phyloP scores from a whole-genome alignment of 2,329 filamentous ascomycete species.

The Knufia petricola region DNA sequence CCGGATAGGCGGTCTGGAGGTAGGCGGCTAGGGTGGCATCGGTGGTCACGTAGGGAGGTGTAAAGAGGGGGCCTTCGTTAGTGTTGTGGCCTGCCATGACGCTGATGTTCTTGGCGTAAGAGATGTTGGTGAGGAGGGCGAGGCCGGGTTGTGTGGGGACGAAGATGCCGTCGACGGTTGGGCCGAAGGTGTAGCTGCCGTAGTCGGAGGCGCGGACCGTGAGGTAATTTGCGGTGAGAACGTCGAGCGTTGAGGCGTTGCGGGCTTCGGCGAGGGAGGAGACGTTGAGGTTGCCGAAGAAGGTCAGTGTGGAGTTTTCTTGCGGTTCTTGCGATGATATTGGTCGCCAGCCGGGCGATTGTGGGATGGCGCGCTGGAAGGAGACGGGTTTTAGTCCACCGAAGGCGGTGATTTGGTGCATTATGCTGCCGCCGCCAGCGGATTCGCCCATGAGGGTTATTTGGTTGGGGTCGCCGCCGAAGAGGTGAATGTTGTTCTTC shows the following conservation, averaged over 20 bases:
- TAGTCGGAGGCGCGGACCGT: conserved; percentile 31
- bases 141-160: conserved; percentile 38
- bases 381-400: conserved; percentile 31
- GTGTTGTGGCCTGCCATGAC: conserved; percentile 39
- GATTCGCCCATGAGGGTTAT: conserved; percentile 45
- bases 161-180: conserved; percentile 42
- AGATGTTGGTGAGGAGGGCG: conserved; percentile 33
- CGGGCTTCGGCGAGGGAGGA: conserved; percentile 37
- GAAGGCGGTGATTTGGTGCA: conserved; percentile 47
- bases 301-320: conserved; percentile 32
- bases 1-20: conserved; percentile 23
- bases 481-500: conserved; percentile 43
- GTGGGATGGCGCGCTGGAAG: conserved; percentile 35
- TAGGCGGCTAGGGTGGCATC: conserved; percentile 20
- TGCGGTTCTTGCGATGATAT: conserved; percentile 27
- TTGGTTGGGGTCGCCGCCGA: conserved; percentile 44
- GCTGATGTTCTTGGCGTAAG: conserved; percentile 36
- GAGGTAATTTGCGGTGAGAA: conserved; percentile 37
- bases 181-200: conserved; percentile 38
- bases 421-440: conserved; percentile 45
- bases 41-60: conserved; percentile 26
- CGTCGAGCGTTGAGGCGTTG: conserved; percentile 29
- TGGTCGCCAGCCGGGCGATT: conserved; percentile 35
- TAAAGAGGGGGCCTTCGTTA: conserved; percentile 36
- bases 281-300: conserved; percentile 35